Conservation (phyloP, 306 rosid genomes). For the Rosa rugosa region DNA sequence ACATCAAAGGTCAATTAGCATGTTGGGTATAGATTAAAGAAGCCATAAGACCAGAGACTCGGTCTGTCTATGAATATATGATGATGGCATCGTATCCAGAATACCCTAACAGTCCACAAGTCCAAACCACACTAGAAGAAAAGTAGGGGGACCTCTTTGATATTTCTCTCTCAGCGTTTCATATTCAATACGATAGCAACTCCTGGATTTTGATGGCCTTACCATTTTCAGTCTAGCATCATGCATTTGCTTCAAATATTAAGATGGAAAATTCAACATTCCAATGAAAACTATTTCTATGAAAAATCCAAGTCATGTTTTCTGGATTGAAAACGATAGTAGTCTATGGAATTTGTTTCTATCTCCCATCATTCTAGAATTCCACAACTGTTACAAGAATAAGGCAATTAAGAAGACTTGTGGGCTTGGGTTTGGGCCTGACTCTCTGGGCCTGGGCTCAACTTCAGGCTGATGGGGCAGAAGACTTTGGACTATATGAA, state of each 20-base stretch:
- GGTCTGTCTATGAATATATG: background rate
- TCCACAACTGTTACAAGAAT: background rate
- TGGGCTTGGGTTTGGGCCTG: too few species aligned
- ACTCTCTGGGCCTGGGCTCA: too few species aligned
- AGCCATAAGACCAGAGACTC: background rate
- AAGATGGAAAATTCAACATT: background rate
- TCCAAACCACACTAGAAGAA: background rate
- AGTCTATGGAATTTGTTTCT: background rate
- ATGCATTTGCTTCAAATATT: background rate
- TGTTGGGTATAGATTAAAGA: background rate
- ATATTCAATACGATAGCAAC: background rate
- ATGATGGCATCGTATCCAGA: background rate
- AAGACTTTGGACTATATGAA: too few species aligned
- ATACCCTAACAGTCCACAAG: background rate
- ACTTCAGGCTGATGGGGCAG: too few species aligned
- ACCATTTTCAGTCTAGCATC: background rate
- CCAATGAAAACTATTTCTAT: background rate
- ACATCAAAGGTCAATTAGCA: conserved; percentile 5
- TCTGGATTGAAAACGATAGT: background rate
- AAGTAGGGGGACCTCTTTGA: background rate
- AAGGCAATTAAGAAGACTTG: background rate
- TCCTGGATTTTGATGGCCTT: background rate
- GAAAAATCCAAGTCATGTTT: background rate
- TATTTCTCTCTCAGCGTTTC: background rate
- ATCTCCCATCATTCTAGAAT: background rate